A percentile compares a stretch with the other conserved stretches of the same genome.
These are phyloP conservation scores for Cyberlindnera xylosilytica DNA, from an alignment of 805 yeast genomes.

Conservation along the genomic window DNA sequence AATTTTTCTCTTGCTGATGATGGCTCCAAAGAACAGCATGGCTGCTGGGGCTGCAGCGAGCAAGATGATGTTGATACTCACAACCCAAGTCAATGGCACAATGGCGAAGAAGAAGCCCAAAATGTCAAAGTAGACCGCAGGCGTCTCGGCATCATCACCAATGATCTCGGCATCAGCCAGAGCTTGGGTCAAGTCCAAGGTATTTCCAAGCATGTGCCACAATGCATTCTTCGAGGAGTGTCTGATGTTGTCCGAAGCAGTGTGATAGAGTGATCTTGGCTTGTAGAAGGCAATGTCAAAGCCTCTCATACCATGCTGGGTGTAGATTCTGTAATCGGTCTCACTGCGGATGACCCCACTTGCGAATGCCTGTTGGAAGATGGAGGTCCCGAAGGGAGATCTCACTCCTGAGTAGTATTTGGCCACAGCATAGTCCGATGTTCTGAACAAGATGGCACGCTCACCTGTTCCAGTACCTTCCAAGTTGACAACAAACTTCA, in stretches of 20 bases:
- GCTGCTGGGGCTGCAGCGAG: conserved; percentile 55
- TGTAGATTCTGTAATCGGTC: conserved; percentile 80
- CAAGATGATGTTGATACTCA: conserved; percentile 49
- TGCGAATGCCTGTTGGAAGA: conserved; percentile 83
- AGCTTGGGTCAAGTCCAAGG: conserved; percentile 55
- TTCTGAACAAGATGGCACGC: conserved; percentile 74
- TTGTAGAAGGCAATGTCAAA: conserved; percentile 86
- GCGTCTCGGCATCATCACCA: conserved; percentile 29
- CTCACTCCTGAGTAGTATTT: conserved; percentile 52
- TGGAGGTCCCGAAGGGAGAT: conserved; percentile 73
- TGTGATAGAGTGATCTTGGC: conserved; percentile 83
- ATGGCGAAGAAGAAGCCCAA: conserved; percentile 54
- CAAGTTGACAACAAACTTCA: conserved; percentile 67
- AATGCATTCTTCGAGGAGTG: conserved; percentile 65
- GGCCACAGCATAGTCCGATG: conserved; percentile 74
- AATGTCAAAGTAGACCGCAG: conserved; percentile 65
- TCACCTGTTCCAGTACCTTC: conserved; percentile 92
- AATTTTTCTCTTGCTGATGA: conserved; percentile 44
- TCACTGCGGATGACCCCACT: conserved; percentile 69
- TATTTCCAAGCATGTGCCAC: conserved; percentile 79
- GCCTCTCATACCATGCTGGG: conserved; percentile 69
- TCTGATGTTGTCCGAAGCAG: conserved; percentile 64
- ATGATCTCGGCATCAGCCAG: conserved; percentile 40
- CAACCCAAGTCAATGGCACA: conserved; percentile 48
- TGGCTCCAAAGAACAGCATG: conserved; percentile 43